Conservation (phyloP, 768 basidiomycete species). For the Leccinum olivaceopallidum region DNA sequence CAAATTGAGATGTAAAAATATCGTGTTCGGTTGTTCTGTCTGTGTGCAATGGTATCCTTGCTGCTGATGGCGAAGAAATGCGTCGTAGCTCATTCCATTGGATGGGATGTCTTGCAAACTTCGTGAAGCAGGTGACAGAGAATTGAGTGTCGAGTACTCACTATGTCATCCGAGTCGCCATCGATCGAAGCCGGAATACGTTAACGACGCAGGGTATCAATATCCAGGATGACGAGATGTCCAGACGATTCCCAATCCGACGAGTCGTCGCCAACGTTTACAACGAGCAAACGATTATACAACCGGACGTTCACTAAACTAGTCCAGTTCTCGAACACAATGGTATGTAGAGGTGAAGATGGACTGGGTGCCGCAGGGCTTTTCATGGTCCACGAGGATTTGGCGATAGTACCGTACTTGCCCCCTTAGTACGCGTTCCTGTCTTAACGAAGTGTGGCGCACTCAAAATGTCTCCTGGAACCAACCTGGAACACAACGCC, state of each 20-base stretch:
- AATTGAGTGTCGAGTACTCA: not conserved
- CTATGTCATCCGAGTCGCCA: not conserved
- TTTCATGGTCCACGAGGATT: constrained; percentile 4
- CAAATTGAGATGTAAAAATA: not conserved
- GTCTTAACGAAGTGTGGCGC: not conserved
- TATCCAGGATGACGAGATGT: constrained; percentile 5
- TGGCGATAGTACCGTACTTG: constrained; percentile 3
- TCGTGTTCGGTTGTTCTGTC: not conserved
- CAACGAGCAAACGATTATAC: constrained; percentile 6
- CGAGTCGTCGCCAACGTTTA: constrained; percentile 7
- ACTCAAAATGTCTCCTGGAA: constrained; percentile 6
- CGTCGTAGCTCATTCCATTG: not conserved
- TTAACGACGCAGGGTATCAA: constrained; percentile 9
- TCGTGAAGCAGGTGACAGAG: not conserved
- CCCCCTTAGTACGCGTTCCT: not conserved
- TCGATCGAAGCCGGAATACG: not conserved
- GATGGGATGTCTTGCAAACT: not conserved
- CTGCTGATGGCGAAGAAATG: constrained; percentile 9
- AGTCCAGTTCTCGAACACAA: not conserved
- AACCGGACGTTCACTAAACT: constrained; percentile 3
- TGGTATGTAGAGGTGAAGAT: not conserved
- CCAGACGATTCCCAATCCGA: constrained; percentile 4
- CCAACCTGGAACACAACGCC: not conserved
- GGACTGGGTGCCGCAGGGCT: not conserved
- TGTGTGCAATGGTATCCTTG: not conserved